Percentiles rank a stretch among this genome's conserved stretches.
Conservation (phyloP, 75 land plant species). For the Ceratopteris richardii region DNA sequence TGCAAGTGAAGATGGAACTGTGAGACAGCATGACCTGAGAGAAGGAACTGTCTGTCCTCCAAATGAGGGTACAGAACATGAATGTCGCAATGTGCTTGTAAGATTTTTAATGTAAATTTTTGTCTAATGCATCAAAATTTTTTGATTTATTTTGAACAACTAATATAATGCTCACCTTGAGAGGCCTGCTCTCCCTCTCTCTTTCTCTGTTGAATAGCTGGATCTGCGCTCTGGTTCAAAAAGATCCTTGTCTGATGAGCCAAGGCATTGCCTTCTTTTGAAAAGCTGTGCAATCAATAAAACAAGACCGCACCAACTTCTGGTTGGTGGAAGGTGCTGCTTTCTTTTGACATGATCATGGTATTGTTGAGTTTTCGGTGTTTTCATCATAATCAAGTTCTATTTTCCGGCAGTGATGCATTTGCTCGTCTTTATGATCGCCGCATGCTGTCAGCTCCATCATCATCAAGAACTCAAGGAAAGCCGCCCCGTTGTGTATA, state of each 20-base stretch:
- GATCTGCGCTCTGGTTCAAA: conserved; percentile 86
- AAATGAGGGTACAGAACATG: conserved; percentile 42
- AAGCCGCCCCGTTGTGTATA: conserved; percentile 80
- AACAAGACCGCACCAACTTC: conserved; percentile 87
- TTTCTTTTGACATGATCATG: neutral
- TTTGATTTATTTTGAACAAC: too few relatives aligned
- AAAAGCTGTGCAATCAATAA: conserved; percentile 94
- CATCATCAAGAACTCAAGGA: conserved; percentile 45
- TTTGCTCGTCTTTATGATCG: conserved; percentile 98
- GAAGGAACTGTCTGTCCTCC: conserved; percentile 77
- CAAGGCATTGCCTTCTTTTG: conserved; percentile 57
- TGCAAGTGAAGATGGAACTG: conserved; percentile 99
- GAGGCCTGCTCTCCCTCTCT: too few relatives aligned
- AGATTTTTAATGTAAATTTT: conserved; percentile 8
- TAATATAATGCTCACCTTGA: too few relatives aligned
- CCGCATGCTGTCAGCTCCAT: conserved; percentile 90
- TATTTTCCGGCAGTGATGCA: conserved; percentile 63
- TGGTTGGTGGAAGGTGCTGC: conserved; percentile 89
- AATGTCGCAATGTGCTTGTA: conserved; percentile 93
- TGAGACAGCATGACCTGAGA: conserved; percentile 95
- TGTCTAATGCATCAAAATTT: conserved; percentile 2
- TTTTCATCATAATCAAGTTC: too few relatives aligned
- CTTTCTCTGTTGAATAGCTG: conserved; percentile 45
- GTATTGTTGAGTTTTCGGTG: too few relatives aligned
- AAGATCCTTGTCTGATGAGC: conserved; percentile 68